Evolutionary conservation across 2,329 filamentous ascomycete genomes (phyloP).

Genomic region (Incumbomyces lentus): DNA sequence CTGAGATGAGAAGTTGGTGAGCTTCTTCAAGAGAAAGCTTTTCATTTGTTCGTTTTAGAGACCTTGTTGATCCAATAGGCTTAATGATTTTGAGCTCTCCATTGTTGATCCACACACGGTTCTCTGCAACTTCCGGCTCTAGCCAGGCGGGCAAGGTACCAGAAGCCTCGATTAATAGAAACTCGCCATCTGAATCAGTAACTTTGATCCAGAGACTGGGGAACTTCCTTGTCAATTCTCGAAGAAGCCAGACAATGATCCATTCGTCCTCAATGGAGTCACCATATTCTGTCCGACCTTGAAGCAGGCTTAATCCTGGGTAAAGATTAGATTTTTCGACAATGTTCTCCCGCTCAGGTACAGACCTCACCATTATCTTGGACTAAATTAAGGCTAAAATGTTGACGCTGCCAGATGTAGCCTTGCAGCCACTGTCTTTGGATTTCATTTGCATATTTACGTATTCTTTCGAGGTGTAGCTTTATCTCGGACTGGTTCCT

Average conservation of each 20-base stretch:
- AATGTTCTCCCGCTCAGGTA: slow-evolving; percentile 4
- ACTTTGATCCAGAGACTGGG: slow-evolving; percentile 70
- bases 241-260: slow-evolving; percentile 83
- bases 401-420: slow-evolving; percentile 92
- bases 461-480: slow-evolving; percentile 57
- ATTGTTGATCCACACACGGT: slow-evolving; percentile 79
- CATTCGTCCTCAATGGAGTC: slow-evolving; percentile 97
- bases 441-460: slow-evolving; percentile 58
- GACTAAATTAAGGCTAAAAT: slow-evolving; percentile 57
- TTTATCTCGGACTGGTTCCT: slow-evolving; percentile 49
- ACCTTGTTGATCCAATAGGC: slow-evolving; percentile 40
- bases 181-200: slow-evolving; percentile 85
- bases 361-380: slow-evolving; percentile 48
- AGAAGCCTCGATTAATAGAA: slow-evolving; percentile 87
- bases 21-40: slow-evolving; percentile 56
- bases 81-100: slow-evolving; percentile 65
- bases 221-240: slow-evolving; percentile 65
- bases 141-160: slow-evolving; percentile 81
- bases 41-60: slow-evolving; percentile 27
- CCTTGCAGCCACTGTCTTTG: slow-evolving; percentile 57
- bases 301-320: slow-evolving; percentile 48
- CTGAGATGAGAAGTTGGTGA: slow-evolving; percentile 47
- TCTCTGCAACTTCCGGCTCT: slow-evolving; percentile 77
- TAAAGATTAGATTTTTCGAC: slow-evolving; percentile 17
- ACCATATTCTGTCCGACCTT: slow-evolving; percentile 74